Conservation (phyloP, 768 basidiomycete genomes). For the Lactifluus subvellereus region DNA sequence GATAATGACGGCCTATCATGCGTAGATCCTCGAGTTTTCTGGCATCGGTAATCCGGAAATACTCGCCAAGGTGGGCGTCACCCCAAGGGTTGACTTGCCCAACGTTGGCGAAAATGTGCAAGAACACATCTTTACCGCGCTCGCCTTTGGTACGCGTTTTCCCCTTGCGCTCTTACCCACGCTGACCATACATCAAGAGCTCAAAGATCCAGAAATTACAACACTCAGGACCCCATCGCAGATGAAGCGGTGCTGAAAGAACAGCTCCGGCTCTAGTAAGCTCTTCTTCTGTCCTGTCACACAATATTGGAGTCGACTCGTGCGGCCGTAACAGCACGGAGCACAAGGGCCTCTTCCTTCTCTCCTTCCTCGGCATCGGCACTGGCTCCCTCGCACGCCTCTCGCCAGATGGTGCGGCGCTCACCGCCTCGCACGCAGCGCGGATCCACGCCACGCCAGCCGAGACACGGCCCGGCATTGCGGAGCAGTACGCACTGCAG, state of each 20-base stretch:
- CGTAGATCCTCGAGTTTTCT: constrained; percentile 52
- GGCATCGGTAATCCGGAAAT: constrained; percentile 46
- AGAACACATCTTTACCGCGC: constrained; percentile 37
- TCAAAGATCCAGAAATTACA: constrained; percentile 28
- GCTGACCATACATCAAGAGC: constrained; percentile 25
- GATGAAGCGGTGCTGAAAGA: constrained; percentile 30
- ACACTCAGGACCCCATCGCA: constrained; percentile 31
- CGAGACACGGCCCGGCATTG: constrained; percentile 31
- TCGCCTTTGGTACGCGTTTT: constrained; percentile 28
- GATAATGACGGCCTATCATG: background rate
- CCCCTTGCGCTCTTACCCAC: background rate
- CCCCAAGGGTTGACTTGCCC: constrained; percentile 36
- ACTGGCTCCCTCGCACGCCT: constrained; percentile 26
- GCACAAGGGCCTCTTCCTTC: constrained; percentile 28
- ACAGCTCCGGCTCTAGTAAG: constrained; percentile 34
- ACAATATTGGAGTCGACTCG: background rate
- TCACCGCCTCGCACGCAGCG: constrained; percentile 27
- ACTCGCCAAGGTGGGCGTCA: constrained; percentile 38
- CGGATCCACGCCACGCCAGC: constrained; percentile 25
- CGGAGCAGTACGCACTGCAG: constrained; percentile 39
- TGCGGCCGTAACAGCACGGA: constrained; percentile 2
- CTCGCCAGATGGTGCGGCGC: constrained; percentile 25
- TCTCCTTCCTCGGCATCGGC: constrained; percentile 28
- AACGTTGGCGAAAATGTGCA: constrained; percentile 53
- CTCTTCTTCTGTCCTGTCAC: background rate